phyloP scores from a whole-genome alignment of 23 red algal genomes.

The Gracilaria vermiculophylla region DNA sequence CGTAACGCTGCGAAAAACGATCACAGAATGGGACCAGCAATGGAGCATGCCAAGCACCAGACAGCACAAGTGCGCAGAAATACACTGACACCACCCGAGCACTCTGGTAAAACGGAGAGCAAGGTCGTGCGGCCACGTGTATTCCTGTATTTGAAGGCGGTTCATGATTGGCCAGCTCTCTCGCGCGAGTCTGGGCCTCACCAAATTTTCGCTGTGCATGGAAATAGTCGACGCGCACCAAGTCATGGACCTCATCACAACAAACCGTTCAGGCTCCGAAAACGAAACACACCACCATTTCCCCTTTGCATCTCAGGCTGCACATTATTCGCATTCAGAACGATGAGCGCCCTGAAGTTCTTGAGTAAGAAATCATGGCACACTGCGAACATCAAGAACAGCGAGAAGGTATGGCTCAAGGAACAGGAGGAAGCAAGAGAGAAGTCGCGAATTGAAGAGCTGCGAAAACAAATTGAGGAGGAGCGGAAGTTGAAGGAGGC shows the following conservation, averaged over 20 bases:
- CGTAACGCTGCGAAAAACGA: too few relatives aligned
- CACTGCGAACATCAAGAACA: slow-evolving; percentile 69
- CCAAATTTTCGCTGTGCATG: too few relatives aligned
- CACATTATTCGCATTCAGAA: not conserved
- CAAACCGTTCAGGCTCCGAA: too few relatives aligned
- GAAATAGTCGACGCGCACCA: too few relatives aligned
- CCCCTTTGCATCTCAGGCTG: not conserved
- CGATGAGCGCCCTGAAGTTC: slow-evolving; percentile 79
- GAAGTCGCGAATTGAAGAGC: slow-evolving; percentile 71
- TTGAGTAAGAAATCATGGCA: slow-evolving; percentile 86
- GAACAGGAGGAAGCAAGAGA: slow-evolving; percentile 77
- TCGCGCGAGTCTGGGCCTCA: too few relatives aligned
- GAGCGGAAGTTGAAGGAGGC: slow-evolving; percentile 76
- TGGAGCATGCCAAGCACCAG: too few relatives aligned
- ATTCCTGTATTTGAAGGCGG: not conserved
- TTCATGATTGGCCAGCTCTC: too few relatives aligned
- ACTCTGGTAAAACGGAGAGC: not conserved
- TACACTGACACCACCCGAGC: too few relatives aligned
- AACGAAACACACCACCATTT: not conserved
- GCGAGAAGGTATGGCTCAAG: slow-evolving; percentile 71
- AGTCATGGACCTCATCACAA: too few relatives aligned
- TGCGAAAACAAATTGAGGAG: slow-evolving; percentile 79
- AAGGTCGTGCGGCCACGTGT: not conserved
- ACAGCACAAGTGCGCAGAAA: too few relatives aligned
- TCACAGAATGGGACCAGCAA: too few relatives aligned